phyloP scores from a whole-genome alignment of 139 green algal species.

The Raphidocelis subcapitata region DNA sequence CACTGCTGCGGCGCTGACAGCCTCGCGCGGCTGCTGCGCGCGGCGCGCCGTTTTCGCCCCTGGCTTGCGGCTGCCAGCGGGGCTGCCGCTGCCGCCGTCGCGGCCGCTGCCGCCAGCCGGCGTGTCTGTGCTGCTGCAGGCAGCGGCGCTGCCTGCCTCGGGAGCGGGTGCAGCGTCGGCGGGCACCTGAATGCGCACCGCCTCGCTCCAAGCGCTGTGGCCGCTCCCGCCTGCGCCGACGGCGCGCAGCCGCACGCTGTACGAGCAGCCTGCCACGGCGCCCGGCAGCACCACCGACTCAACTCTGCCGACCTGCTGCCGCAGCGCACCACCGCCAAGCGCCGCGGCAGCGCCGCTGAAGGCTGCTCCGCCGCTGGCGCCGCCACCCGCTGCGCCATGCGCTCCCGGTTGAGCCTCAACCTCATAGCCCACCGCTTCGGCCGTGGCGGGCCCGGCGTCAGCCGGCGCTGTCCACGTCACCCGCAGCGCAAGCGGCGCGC shows the following conservation, averaged over 20 bases:
- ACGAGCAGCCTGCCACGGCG: constrained; percentile 32
- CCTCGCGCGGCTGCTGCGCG: too few species aligned
- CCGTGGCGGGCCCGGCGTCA: neutral
- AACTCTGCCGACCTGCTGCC: constrained; percentile 11
- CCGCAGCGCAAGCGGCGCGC: neutral
- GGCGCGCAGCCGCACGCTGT: constrained; percentile 48
- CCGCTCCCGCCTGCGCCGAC: constrained; percentile 55
- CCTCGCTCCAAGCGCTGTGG: constrained; percentile 57
- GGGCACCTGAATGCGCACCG: constrained; percentile 24
- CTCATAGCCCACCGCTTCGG: constrained; percentile 15
- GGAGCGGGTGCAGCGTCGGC: neutral
- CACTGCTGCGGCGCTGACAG: too few species aligned
- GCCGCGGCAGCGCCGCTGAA: too few species aligned
- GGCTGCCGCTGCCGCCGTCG: too few species aligned
- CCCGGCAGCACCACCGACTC: constrained; percentile 12
- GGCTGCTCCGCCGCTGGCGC: neutral
- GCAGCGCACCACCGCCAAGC: constrained; percentile 1
- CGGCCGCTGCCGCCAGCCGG: too few species aligned
- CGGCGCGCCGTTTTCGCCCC: too few species aligned
- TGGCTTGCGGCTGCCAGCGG: too few species aligned
- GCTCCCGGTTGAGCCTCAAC: neutral
- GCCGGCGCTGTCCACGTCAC: constrained; percentile 13
- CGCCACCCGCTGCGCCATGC: neutral
- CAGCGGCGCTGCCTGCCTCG: neutral
- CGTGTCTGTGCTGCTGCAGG: too few species aligned